Evolutionary conservation across 257 asterid genomes (phyloP), one percentile per base, ranked within the genome.

Genomic region (Primulina eburnea): DNA sequence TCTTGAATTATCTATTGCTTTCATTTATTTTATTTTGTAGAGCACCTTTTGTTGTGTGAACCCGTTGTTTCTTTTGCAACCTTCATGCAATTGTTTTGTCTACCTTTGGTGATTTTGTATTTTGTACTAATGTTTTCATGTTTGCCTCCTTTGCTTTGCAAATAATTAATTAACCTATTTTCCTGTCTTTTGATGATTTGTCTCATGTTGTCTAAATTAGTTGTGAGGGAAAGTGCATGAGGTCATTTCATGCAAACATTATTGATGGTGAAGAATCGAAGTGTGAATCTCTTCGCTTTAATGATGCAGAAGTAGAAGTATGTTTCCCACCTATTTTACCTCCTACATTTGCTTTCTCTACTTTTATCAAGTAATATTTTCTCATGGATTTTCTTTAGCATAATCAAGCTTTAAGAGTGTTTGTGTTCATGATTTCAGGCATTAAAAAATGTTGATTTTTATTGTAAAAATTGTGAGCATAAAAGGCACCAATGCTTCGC

Each of bases 141-240:
- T 53, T 68, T 60, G 21, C 20, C 28, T 47, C 4, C 26, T 40
- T 32, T 62, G 6, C 52, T 33, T 63, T 55, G 30, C 71, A 17
- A 68, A 53, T 35, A 57, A 21, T 21, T 71, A 40, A 64, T 73
- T 18, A 16, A 24, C 1, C 34, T 59, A 69, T 77, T 74, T 40
- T 30, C 34, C 69, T 28, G 38, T 66, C 59, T 26, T 18, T 38
- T n/a, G 1, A 63, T 34, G 10, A 67, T 33, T n/a, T 68, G 67
- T 65, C 37, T 35, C 65, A 11, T 64, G 57, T 71, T 5, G 53
- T 75, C 40, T 66, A 59, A 52, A 69, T 65, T 81, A 92, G 96
- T 63, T 92, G 98, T 28, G 96, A 88, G 21, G 98, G 98, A 40
- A 92, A 79, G 85, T 92, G 98, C 82, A 73, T 92, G 88, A 83